Conservation (phyloP, 1,284 basidiomycete genomes). For the Rhizoctonia solani region DNA sequence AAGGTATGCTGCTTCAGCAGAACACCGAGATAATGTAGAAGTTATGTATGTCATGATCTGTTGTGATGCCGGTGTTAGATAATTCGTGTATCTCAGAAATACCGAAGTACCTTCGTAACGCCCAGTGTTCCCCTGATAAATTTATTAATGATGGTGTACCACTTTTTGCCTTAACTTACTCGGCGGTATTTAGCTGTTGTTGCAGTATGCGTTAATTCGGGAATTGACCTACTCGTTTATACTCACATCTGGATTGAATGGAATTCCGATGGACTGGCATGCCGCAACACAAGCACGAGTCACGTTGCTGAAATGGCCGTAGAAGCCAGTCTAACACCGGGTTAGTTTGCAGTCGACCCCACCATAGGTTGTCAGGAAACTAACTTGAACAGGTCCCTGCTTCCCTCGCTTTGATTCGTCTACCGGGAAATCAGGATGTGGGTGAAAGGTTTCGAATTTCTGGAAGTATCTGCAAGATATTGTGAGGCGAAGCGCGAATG, state of each 20-base stretch:
- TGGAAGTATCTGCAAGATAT: slow-evolving; percentile 55
- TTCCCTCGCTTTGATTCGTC: slow-evolving; percentile 20
- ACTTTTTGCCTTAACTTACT: slow-evolving; percentile 4
- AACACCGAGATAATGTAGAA: neutral
- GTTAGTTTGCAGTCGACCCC: no score
- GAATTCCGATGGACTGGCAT: slow-evolving; percentile 22
- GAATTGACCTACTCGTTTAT: neutral
- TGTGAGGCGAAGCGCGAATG: slow-evolving; percentile 25
- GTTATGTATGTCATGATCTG: slow-evolving; percentile 23
- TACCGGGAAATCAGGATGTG: slow-evolving; percentile 12
- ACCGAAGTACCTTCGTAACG: slow-evolving; percentile 52
- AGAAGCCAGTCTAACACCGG: slow-evolving; percentile 26
- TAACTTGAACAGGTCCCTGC: slow-evolving; percentile 16
- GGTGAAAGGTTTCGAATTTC: slow-evolving; percentile 56
- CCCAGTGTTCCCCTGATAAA: slow-evolving; percentile 56
- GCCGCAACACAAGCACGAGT: slow-evolving; percentile 14
- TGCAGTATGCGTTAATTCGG: neutral
- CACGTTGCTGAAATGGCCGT: slow-evolving; percentile 2
- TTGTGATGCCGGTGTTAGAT: slow-evolving; percentile 8
- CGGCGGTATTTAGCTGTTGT: slow-evolving; percentile 53
- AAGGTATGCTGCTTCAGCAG: slow-evolving; percentile 64
- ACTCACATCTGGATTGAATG: slow-evolving; percentile 17
- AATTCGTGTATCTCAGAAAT: slow-evolving; percentile 29
- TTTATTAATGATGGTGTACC: no score
- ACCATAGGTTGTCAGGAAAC: no score